A percentile compares a stretch with the other conserved stretches of the same genome.
These are phyloP conservation scores for Sordaria brevicollis DNA, from an alignment of 495 filamentous ascomycete genomes.

Conservation along the genomic window DNA sequence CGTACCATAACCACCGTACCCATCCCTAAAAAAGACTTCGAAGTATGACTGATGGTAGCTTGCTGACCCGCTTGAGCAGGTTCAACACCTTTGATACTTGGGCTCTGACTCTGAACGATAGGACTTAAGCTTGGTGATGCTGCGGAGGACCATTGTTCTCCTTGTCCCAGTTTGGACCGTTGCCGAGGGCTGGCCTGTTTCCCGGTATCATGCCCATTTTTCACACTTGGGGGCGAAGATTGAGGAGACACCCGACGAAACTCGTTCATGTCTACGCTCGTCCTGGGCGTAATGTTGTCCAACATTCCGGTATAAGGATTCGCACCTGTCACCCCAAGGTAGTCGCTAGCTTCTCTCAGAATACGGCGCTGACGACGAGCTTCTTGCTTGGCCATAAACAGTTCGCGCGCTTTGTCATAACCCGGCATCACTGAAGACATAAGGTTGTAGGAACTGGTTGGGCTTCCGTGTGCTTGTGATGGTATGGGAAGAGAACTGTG, in stretches of 20 bases:
- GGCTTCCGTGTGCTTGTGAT: not conserved
- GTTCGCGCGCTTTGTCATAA: slow-evolving; percentile 8
- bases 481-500: not conserved
- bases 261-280: slow-evolving; percentile 17
- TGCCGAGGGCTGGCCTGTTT: slow-evolving; percentile 22
- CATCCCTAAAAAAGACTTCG: slow-evolving; percentile 27
- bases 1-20: slow-evolving; percentile 4
- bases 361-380: slow-evolving; percentile 25
- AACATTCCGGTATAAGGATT: slow-evolving; percentile 42
- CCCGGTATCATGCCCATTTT: slow-evolving; percentile 19
- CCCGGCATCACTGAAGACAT: not conserved
- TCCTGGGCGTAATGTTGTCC: slow-evolving; percentile 35
- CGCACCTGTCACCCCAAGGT: slow-evolving; percentile 43
- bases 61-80: slow-evolving; percentile 1
- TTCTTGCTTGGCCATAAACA: slow-evolving; percentile 27
- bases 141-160: slow-evolving; percentile 38
- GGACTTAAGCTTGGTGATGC: slow-evolving; percentile 36
- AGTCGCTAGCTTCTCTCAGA: slow-evolving; percentile 39
- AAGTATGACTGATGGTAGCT: slow-evolving; percentile 1
- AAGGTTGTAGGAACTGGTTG: not conserved
- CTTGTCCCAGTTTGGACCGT: slow-evolving; percentile 30
- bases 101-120: slow-evolving; percentile 31
- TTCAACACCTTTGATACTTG: not conserved
- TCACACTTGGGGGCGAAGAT: slow-evolving; percentile 11
- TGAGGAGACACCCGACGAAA: not conserved